A percentile compares a stretch with the other conserved stretches of the same genome.
phyloP scores from a whole-genome alignment of 2,329 filamentous ascomycete genomes.

The Ascochyta viciae-villosae region DNA sequence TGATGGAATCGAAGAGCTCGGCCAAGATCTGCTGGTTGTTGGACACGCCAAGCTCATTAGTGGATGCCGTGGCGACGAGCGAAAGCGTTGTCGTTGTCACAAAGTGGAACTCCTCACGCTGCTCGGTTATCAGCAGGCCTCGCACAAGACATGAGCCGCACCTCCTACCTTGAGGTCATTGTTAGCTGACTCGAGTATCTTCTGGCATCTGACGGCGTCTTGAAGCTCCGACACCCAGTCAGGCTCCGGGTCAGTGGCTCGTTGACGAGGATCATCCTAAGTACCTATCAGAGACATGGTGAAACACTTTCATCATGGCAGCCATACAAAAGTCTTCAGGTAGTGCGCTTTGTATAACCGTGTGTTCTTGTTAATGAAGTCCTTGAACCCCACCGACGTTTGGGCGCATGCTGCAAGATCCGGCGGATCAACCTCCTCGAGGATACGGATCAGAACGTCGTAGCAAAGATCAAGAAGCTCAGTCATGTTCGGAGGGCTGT shows the following conservation, averaged over 20 bases:
- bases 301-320: background rate
- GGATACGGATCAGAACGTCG: slow-evolving; percentile 45
- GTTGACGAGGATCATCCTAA: slow-evolving; percentile 51
- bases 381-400: slow-evolving; percentile 53
- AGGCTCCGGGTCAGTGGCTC: slow-evolving; percentile 34
- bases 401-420: slow-evolving; percentile 42
- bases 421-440: slow-evolving; percentile 41
- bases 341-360: slow-evolving; percentile 70
- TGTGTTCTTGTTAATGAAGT: slow-evolving; percentile 64
- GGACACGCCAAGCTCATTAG: slow-evolving; percentile 54
- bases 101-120: slow-evolving; percentile 45
- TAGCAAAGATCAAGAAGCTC: slow-evolving; percentile 47
- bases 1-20: slow-evolving; percentile 50
- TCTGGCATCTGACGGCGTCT: slow-evolving; percentile 44
- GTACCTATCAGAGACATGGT: slow-evolving; percentile 13
- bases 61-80: slow-evolving; percentile 41
- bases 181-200: slow-evolving; percentile 54
- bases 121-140: slow-evolving; percentile 17
- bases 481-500: slow-evolving; percentile 21
- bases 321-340: slow-evolving; percentile 60
- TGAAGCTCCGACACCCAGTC: slow-evolving; percentile 43
- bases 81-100: slow-evolving; percentile 51
- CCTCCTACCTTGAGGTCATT: slow-evolving; percentile 49
- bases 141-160: background rate
- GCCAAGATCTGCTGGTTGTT: slow-evolving; percentile 53